phyloP scores from a whole-genome alignment of 257 asterid species.

The Echites panduratus region DNA sequence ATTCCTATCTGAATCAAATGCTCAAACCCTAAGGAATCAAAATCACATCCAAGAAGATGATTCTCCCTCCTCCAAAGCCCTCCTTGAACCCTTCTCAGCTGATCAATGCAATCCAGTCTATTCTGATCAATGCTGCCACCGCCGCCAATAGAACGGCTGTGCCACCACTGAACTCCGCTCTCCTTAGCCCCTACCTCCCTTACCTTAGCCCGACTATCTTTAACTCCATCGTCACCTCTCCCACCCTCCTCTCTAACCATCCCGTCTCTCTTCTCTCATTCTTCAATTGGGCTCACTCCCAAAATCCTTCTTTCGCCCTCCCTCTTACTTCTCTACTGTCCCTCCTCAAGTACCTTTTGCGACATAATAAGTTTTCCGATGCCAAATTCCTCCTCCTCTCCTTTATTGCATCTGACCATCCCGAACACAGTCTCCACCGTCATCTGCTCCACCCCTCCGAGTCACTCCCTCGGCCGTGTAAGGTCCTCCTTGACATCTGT shows the following conservation, averaged over 20 bases:
- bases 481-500: slow-evolving; percentile 48
- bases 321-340: slow-evolving; percentile 57
- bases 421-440: slow-evolving; percentile 62
- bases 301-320: slow-evolving; percentile 26
- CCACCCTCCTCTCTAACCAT: slow-evolving; percentile 45
- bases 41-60: slow-evolving; percentile 1
- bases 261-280: slow-evolving; percentile 53
- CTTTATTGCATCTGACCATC: slow-evolving; percentile 61
- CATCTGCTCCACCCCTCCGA: slow-evolving; percentile 64
- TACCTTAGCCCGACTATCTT: slow-evolving; percentile 48
- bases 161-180: slow-evolving; percentile 28
- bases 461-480: slow-evolving; percentile 48
- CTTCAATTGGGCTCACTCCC: slow-evolving; percentile 44
- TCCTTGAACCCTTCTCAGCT: slow-evolving; percentile 37
- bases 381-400: slow-evolving; percentile 50
- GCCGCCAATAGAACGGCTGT: neutral
- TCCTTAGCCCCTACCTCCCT: slow-evolving; percentile 47
- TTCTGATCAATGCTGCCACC: slow-evolving; percentile 36
- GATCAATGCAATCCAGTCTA: slow-evolving; percentile 39
- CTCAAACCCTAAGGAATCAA: slow-evolving; percentile 14
- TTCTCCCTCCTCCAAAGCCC: slow-evolving; percentile 30
- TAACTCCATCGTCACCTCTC: slow-evolving; percentile 60
- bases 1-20: neutral
- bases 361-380: slow-evolving; percentile 47
- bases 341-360: slow-evolving; percentile 46